Base-by-base conservation (phyloP, 2,329 filamentous ascomycete genomes). In the Ceratocystis smalleyi region DNA sequence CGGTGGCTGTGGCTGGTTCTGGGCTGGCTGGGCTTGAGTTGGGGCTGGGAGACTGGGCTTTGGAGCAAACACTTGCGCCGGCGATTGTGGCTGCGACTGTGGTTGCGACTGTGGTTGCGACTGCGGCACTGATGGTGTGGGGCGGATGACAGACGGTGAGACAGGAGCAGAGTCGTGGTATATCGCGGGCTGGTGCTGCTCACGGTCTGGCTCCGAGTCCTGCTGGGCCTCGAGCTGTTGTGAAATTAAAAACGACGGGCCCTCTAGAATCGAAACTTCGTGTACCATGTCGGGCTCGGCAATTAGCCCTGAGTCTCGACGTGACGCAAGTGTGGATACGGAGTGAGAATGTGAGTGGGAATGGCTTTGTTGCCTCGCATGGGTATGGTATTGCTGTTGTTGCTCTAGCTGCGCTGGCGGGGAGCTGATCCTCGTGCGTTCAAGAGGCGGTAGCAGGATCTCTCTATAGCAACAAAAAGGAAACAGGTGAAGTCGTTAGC, bases 131-230 rank as follows among this genome's bases (percentile, higher is more conserved):
- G 80, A 19, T 84, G 82, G 59, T 79, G 54, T 57, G 15, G 76
- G 57, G 79, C 79, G 2, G 78, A 78, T 55, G 77, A 75, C 40
- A 72, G 75, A 0, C 77, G 78, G 77, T 83, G 85, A 17, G 82
- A 81, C 68, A 84, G 83, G 61, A 84, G 79, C 19, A 79, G 79
- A 3, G 78, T 78, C 68, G 27, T 57, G 54, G 83, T 79, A 15
- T 0, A 70, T 69, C 32, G 66, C 40, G 17, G 59, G 6, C 2
- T 71, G 70, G 12, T 70, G 47, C 27, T 63, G 61, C 15, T 55
- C n/a, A 24, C 19, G 51, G n/a, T 19, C 27, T 27, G 62, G 15
- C 43, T 30, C 40, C 1, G 51, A 24, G 40, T 55, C 49, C 10
- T 43, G 35, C 51, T 40, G 17, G 19, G 51, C 17, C 40, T 24